Percentiles rank a stretch among this genome's conserved stretches.
phyloP scores from a whole-genome alignment of 1,139 yeast species.

The Suhomyces yuchorum region DNA sequence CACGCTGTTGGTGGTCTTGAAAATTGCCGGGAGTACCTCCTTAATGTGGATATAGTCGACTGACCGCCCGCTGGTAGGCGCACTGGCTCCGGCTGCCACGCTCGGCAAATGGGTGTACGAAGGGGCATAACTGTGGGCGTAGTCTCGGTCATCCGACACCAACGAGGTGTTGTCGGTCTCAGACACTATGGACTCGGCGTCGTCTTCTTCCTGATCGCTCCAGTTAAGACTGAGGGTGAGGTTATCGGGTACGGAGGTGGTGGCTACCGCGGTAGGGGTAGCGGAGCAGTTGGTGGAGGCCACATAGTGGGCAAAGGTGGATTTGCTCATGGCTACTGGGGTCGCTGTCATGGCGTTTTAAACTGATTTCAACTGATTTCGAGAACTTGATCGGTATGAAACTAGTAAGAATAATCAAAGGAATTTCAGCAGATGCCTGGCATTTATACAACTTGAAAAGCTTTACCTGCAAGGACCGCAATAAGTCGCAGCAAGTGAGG shows the following conservation, averaged over 20 bases:
- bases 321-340: conserved; percentile 7
- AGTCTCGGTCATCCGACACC: not conserved
- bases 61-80: not conserved
- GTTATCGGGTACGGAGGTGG: conserved; percentile 9
- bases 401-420: not conserved
- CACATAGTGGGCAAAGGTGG: not conserved
- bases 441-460: not conserved
- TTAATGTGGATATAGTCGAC: conserved; percentile 4
- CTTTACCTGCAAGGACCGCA: not conserved
- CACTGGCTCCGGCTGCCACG: not conserved
- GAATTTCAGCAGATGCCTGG: not conserved
- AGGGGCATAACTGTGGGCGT: conserved; percentile 1
- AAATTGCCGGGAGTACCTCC: conserved; percentile 17
- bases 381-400: not conserved
- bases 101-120: conserved; percentile 2
- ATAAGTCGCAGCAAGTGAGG: not conserved
- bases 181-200: conserved; percentile 14
- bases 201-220: conserved; percentile 16
- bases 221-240: conserved; percentile 11
- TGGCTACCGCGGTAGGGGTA: conserved; percentile 7
- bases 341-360: conserved; percentile 7
- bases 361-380: no score
- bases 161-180: conserved; percentile 9
- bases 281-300: conserved; percentile 1
- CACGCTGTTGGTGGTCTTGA: conserved; percentile 14